These are phyloP conservation scores for Neurospora sp. DNA, from an alignment of 2,329 filamentous ascomycete species.

Conservation along the genomic window DNA sequence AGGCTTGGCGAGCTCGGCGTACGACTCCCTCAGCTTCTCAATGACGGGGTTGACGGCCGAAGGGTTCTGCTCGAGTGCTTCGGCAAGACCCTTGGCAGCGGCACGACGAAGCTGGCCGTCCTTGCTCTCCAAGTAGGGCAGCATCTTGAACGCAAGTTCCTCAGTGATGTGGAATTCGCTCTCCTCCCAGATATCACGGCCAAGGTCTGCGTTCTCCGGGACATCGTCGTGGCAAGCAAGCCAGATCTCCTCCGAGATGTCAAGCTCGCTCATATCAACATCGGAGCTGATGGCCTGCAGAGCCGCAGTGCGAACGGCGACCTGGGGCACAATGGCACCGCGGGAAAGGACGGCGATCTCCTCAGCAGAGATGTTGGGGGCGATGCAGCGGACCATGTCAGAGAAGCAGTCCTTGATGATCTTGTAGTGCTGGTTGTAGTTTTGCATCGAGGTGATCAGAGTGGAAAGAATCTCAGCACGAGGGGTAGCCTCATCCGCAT, in stretches of 20 bases:
- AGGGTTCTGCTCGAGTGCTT: conserved; percentile 54
- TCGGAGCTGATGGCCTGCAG: conserved; percentile 86
- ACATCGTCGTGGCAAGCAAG: conserved; percentile 86
- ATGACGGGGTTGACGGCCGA: conserved; percentile 54
- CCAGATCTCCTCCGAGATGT: conserved; percentile 87
- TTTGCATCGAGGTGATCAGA: conserved; percentile 76
- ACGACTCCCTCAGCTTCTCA: conserved; percentile 56
- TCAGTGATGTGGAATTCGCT: conserved; percentile 65
- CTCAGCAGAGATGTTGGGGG: conserved; percentile 62
- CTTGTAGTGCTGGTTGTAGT: conserved; percentile 89
- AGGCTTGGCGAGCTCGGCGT: conserved; percentile 72
- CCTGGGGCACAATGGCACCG: conserved; percentile 70
- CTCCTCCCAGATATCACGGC: conserved; percentile 88
- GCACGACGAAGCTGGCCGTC: conserved; percentile 77
- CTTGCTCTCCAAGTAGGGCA: conserved; percentile 70
- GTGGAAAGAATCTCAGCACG: conserved; percentile 62
- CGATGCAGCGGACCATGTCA: conserved; percentile 75
- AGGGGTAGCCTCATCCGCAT: conserved; percentile 64
- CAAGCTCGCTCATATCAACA: conserved; percentile 79
- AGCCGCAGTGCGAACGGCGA: conserved; percentile 71
- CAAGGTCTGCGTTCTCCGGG: conserved; percentile 75
- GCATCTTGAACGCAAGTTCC: conserved; percentile 55
- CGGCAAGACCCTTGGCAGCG: conserved; percentile 71
- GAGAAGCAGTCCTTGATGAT: conserved; percentile 85
- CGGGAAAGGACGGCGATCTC: conserved; percentile 71